A percentile compares a stretch with the other conserved stretches of the same genome.
Evolutionary conservation across 2,329 filamentous ascomycete species (phyloP).

Genomic region (Colletotrichum orchidophilum): DNA sequence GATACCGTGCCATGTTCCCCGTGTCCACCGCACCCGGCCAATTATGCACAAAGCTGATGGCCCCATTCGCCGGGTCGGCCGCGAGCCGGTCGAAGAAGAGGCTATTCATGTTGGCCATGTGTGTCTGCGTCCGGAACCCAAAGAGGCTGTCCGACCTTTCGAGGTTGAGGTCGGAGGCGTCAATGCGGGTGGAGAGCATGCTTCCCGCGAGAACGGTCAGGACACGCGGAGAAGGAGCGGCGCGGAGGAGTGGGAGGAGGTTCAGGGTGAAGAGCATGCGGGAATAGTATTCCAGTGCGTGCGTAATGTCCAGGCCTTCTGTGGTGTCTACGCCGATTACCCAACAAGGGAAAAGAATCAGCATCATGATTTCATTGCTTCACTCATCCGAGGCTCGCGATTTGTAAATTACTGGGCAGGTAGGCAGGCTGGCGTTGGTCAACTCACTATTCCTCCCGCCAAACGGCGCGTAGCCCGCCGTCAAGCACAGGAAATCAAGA

Average conservation of each 20-base stretch:
- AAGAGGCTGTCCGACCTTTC: constrained; percentile 35
- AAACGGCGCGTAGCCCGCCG: constrained; percentile 54
- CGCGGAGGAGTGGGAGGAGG: constrained; percentile 51
- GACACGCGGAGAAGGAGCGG: constrained; percentile 35
- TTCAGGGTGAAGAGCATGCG: constrained; percentile 51
- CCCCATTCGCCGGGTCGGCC: constrained; percentile 19
- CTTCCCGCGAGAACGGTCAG: constrained; percentile 40
- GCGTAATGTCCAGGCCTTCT: constrained; percentile 53
- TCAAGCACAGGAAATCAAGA: constrained; percentile 56
- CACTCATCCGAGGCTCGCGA: too few species aligned
- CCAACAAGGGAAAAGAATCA: neutral
- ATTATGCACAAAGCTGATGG: constrained; percentile 42
- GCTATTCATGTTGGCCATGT: constrained; percentile 35
- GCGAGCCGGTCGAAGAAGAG: constrained; percentile 39
- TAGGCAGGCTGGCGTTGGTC: neutral
- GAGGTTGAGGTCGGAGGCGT: constrained; percentile 38
- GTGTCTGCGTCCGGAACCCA: constrained; percentile 36
- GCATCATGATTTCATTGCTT: neutral
- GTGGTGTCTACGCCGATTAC: constrained; percentile 48
- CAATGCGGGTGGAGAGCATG: constrained; percentile 31
- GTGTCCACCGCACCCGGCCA: constrained; percentile 43
- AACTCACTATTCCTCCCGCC: constrained; percentile 38
- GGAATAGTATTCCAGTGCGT: constrained; percentile 53
- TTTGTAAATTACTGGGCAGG: too few species aligned
- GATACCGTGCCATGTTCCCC: constrained; percentile 27